Conservation (phyloP, 768 basidiomycete species). For the Obba rivulosa region DNA sequence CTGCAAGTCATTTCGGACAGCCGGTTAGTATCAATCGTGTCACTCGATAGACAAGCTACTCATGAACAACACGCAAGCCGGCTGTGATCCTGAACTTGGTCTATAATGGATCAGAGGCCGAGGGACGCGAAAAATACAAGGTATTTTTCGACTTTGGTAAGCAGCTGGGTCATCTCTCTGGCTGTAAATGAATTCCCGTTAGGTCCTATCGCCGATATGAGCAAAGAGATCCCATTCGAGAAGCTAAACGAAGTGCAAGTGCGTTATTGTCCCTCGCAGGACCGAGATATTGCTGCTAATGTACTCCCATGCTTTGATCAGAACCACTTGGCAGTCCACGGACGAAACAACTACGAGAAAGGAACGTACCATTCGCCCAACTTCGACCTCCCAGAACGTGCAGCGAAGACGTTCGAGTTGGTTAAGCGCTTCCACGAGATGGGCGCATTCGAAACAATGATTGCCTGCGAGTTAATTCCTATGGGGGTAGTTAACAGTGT, state of each 20-base stretch:
- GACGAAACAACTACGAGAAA: slow-evolving; percentile 38
- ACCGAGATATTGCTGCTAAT: too few relatives aligned
- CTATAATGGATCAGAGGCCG: slow-evolving; percentile 46
- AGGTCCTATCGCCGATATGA: slow-evolving; percentile 36
- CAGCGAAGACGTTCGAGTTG: too few relatives aligned
- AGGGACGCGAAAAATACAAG: slow-evolving; percentile 42
- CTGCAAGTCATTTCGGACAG: slow-evolving; percentile 31
- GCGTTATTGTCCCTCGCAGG: not conserved
- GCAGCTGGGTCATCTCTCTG: slow-evolving; percentile 15
- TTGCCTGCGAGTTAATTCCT: slow-evolving; percentile 36
- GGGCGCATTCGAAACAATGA: too few relatives aligned
- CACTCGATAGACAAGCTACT: not conserved
- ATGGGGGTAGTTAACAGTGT: slow-evolving; percentile 30
- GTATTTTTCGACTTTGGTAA: slow-evolving; percentile 40
- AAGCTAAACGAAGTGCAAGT: slow-evolving; percentile 38
- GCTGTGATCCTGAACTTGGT: slow-evolving; percentile 32
- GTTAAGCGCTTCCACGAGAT: too few relatives aligned
- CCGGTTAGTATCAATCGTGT: slow-evolving; percentile 22
- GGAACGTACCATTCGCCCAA: slow-evolving; percentile 20
- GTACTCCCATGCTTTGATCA: slow-evolving; percentile 7
- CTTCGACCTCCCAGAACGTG: too few relatives aligned
- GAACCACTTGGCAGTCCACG: slow-evolving; percentile 34
- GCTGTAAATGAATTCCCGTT: too few relatives aligned
- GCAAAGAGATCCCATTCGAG: slow-evolving; percentile 44
- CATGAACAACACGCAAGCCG: slow-evolving; percentile 27